Conservation (phyloP, 2,329 filamentous ascomycete species). For the Fusarium sp. region DNA sequence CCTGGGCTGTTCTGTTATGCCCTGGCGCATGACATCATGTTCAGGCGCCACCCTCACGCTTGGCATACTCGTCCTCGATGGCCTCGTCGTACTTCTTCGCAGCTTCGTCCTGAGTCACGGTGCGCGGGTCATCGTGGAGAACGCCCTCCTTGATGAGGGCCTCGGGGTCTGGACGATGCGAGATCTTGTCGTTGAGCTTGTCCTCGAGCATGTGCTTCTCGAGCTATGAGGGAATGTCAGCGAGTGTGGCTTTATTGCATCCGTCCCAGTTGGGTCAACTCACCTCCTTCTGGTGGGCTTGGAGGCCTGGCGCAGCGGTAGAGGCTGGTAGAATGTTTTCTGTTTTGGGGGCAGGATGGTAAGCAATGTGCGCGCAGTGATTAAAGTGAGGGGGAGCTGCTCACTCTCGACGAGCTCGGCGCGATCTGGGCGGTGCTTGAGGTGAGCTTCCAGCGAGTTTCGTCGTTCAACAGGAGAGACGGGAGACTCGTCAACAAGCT, state of each 20-base stretch:
- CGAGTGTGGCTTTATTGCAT: constrained; percentile 5
- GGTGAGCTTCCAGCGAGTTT: constrained; percentile 79
- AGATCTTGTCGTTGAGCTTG: constrained; percentile 86
- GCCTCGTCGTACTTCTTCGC: constrained; percentile 69
- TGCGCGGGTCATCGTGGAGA: constrained; percentile 74
- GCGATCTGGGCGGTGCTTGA: constrained; percentile 78
- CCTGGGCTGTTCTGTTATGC: neutral
- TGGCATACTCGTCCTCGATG: constrained; percentile 73
- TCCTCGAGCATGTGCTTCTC: constrained; percentile 90
- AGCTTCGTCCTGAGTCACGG: constrained; percentile 49
- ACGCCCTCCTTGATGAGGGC: constrained; percentile 84
- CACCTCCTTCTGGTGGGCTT: constrained; percentile 81
- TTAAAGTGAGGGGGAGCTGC: constrained; percentile 48
- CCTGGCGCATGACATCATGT: constrained; percentile 42
- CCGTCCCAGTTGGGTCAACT: constrained; percentile 34
- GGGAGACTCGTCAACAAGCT: constrained; percentile 61
- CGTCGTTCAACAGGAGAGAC: constrained; percentile 67
- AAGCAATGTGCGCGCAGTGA: constrained; percentile 47
- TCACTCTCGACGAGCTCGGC: constrained; percentile 83
- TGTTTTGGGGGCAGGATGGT: constrained; percentile 51
- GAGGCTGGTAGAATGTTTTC: constrained; percentile 89
- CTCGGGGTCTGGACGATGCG: constrained; percentile 80
- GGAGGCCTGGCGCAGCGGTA: constrained; percentile 80
- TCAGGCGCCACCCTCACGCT: constrained; percentile 71
- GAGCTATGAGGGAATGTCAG: constrained; percentile 59